These are phyloP conservation scores for Hydnomerulius pinastri DNA, from an alignment of 768 basidiomycete genomes.

Conservation along the genomic window DNA sequence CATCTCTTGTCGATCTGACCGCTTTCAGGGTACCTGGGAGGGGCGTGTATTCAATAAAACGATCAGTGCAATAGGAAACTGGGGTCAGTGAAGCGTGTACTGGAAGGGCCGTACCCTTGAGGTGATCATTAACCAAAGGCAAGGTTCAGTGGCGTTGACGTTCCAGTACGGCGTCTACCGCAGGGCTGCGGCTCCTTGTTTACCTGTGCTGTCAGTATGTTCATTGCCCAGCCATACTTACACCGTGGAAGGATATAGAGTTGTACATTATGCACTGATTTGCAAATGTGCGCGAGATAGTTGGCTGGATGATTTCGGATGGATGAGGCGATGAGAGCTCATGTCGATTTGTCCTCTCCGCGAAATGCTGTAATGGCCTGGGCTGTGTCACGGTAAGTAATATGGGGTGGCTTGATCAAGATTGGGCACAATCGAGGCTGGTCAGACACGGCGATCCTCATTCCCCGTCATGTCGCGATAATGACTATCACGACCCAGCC, in stretches of 20 bases:
- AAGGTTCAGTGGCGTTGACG: constrained; percentile 31
- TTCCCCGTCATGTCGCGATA: no score
- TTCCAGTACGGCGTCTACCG: constrained; percentile 23
- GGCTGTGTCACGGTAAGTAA: no score
- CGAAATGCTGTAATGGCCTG: background rate
- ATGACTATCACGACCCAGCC: no score
- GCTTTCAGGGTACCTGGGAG: background rate
- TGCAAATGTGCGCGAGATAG: background rate
- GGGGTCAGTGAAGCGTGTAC: constrained; percentile 7
- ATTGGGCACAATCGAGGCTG: background rate
- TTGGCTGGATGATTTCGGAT: background rate
- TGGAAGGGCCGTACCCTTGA: constrained; percentile 15
- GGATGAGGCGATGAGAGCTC: no score
- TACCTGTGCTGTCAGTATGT: background rate
- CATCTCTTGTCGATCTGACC: background rate
- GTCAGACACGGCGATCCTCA: constrained; percentile 8
- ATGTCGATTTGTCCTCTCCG: background rate
- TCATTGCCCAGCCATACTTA: background rate
- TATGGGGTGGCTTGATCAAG: no score
- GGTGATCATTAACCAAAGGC: constrained; percentile 21
- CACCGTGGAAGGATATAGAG: no score
- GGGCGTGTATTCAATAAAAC: background rate
- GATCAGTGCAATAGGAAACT: constrained; percentile 13
- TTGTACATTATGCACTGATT: background rate
- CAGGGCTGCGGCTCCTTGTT: background rate